Conservation (phyloP, 371 early-diverging fungal species). For the Syncephalastrum sp. region DNA sequence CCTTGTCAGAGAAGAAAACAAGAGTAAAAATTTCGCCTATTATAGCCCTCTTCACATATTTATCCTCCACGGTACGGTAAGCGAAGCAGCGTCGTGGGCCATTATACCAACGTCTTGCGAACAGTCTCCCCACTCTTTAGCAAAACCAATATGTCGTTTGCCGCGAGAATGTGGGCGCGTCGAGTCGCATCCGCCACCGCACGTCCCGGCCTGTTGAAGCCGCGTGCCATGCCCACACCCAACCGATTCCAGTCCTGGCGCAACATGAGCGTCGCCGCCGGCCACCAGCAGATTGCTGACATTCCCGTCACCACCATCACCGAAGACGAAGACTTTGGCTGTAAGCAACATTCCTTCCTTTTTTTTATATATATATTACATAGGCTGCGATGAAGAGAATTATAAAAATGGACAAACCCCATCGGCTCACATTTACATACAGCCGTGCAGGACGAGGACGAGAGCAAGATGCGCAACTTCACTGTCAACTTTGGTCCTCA, state of each 20-base stretch:
- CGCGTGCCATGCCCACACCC: slow-evolving; percentile 8
- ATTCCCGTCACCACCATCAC: slow-evolving; percentile 39
- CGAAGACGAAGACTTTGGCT: slow-evolving; percentile 42
- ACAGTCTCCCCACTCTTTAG: slow-evolving; percentile 26
- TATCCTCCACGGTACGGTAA: no score
- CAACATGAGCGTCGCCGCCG: slow-evolving; percentile 38
- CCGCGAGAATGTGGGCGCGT: slow-evolving; percentile 50
- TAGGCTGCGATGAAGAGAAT: neutral
- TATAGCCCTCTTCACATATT: no score
- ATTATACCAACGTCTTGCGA: neutral
- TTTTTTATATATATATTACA: no score
- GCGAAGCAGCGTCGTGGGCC: no score
- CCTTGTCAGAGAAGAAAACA: no score
- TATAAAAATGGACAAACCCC: slow-evolving; percentile 3
- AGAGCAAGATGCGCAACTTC: slow-evolving; percentile 68
- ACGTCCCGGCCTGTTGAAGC: slow-evolving; percentile 17
- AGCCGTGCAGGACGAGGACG: slow-evolving; percentile 52
- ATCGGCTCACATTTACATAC: slow-evolving; percentile 3
- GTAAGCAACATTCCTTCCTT: slow-evolving; percentile 21
- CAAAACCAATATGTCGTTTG: slow-evolving; percentile 38
- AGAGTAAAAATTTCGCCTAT: no score
- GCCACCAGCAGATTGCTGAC: slow-evolving; percentile 22
- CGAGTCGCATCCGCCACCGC: slow-evolving; percentile 35
- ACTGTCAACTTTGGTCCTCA: slow-evolving; percentile 99
- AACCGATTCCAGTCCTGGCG: slow-evolving; percentile 34